phyloP scores from a whole-genome alignment of 306 rosid genomes.

The Cercis canadensis region DNA sequence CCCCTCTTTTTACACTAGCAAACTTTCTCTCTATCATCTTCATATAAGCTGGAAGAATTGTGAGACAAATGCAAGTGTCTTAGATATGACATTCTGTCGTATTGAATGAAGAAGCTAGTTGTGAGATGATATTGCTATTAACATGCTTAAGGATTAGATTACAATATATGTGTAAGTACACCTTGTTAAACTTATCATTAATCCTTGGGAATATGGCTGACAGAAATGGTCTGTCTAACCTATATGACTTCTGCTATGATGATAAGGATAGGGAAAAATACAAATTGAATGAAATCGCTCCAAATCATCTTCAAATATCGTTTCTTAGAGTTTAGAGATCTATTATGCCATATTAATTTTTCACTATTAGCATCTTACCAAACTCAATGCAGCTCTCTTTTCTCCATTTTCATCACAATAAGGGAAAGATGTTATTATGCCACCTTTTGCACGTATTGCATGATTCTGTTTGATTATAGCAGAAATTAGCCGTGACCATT shows the following conservation, averaged over 20 bases:
- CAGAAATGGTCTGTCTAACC: neutral
- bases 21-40: neutral
- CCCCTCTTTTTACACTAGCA: neutral
- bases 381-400: neutral
- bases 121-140: constrained; percentile 16
- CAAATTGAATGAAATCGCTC: constrained; percentile 16
- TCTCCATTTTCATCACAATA: constrained; percentile 12
- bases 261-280: constrained; percentile 3
- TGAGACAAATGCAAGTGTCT: constrained; percentile 10
- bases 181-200: constrained; percentile 1
- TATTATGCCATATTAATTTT: constrained; percentile 1
- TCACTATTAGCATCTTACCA: constrained; percentile 5
- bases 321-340: neutral
- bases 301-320: neutral
- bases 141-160: constrained; percentile 18
- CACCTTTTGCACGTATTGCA: constrained; percentile 19
- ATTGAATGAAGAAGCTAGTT: constrained; percentile 4
- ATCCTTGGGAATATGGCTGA: constrained; percentile 16
- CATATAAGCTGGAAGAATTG: constrained; percentile 4
- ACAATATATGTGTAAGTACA: neutral
- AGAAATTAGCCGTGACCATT: constrained; percentile 15
- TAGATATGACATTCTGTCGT: neutral
- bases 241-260: constrained; percentile 3
- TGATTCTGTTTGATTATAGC: neutral
- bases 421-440: constrained; percentile 3